Percentiles rank a stretch among this genome's conserved stretches.
phyloP scores from a whole-genome alignment of 305 asterid genomes.

The Lippia alba region DNA sequence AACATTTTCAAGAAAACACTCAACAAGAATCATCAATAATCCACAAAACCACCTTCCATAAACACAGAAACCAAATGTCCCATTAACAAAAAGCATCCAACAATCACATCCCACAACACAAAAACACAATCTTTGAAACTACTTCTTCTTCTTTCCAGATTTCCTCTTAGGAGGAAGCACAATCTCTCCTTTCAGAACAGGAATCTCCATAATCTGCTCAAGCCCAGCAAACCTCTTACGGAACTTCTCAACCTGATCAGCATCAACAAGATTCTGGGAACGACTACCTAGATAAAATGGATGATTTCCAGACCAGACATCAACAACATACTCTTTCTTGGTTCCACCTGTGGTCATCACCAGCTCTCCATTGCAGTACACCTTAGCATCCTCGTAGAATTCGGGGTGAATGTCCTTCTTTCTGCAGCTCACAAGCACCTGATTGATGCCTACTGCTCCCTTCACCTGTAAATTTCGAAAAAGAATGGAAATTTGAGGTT shows the following conservation, averaged over 20 bases:
- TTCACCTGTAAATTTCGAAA: conserved; percentile 50
- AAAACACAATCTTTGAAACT: conserved; percentile 18
- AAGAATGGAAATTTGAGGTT: not conserved
- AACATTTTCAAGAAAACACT: not conserved
- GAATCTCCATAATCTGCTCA: conserved; percentile 73
- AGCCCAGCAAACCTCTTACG: conserved; percentile 78
- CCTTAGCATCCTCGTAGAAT: conserved; percentile 76
- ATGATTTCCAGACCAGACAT: conserved; percentile 98
- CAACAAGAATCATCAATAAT: conserved; percentile 20
- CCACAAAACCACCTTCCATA: not conserved
- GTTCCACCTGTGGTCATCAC: conserved; percentile 98
- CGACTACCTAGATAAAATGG: conserved; percentile 89
- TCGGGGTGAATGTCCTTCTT: conserved; percentile 90
- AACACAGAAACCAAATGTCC: conserved; percentile 10
- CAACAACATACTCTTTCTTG: conserved; percentile 84
- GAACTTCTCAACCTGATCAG: conserved; percentile 88
- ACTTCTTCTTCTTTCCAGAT: conserved; percentile 78
- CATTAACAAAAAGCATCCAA: conserved; percentile 1
- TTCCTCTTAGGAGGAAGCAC: conserved; percentile 78
- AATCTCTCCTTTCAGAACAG: conserved; percentile 91
- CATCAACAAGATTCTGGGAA: conserved; percentile 59
- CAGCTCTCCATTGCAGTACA: conserved; percentile 89
- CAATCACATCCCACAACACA: conserved; percentile 8
- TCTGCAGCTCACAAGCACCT: conserved; percentile 74
- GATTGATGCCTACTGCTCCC: conserved; percentile 51